Conservation (phyloP, 2,329 filamentous ascomycete species). For the Trichoderma oligosporum region DNA sequence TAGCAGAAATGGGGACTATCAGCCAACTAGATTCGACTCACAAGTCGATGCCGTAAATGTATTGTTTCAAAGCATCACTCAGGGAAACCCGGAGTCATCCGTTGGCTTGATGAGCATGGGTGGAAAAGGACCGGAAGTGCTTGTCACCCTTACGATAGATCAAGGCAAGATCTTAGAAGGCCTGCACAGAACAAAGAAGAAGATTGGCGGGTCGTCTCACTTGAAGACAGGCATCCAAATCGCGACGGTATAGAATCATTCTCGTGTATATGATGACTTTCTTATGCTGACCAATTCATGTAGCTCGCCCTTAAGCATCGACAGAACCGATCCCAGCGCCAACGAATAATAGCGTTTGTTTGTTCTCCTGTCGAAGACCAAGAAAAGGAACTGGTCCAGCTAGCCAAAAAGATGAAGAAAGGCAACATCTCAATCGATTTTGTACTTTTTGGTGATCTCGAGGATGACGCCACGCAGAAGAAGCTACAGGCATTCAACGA, state of each 20-base stretch:
- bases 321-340: conserved; percentile 94
- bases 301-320: conserved; percentile 95
- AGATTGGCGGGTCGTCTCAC: conserved; percentile 85
- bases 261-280: not conserved
- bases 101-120: conserved; percentile 99
- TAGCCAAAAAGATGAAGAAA: conserved; percentile 99
- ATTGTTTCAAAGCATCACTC: conserved; percentile 92
- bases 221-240: conserved; percentile 94
- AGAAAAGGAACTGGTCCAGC: conserved; percentile 79
- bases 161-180: conserved; percentile 93
- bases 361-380: conserved; percentile 90
- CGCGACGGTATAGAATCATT: conserved; percentile 67
- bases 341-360: conserved; percentile 94
- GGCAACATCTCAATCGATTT: conserved; percentile 91
- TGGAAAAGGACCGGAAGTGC: conserved; percentile 92
- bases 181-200: conserved; percentile 80
- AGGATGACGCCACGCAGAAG: conserved; percentile 81
- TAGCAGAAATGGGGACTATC: conserved; percentile 91
- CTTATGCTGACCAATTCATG: conserved; percentile 20
- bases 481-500: conserved; percentile 94
- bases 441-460: conserved; percentile 88
- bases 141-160: conserved; percentile 93
- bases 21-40: conserved; percentile 91
- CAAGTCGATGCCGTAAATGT: conserved; percentile 93
- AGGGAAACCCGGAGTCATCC: conserved; percentile 92